These are phyloP conservation scores for Nepenthes alata DNA, from an alignment of 179 eudicot genomes.

Conservation along the genomic window DNA sequence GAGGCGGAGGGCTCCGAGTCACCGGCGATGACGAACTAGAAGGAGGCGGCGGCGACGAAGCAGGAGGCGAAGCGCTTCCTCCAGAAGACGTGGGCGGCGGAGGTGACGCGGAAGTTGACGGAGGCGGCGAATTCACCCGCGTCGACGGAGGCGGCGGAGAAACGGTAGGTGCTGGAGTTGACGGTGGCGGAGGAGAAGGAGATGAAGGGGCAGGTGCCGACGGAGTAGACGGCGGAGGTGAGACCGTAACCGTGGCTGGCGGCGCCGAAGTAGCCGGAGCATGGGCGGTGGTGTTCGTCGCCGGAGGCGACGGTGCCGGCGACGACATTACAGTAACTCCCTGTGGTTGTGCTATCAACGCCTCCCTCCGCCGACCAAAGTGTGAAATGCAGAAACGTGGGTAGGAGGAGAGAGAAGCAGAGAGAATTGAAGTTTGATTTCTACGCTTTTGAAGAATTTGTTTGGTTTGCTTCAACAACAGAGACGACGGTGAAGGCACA, in stretches of 20 bases:
- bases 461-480: no score
- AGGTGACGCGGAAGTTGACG: constrained; percentile 3
- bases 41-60: background rate
- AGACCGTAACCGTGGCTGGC: constrained; percentile 1
- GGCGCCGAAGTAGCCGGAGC: constrained; percentile 15
- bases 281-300: no score
- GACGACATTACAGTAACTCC: no score
- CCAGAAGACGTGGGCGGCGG: constrained; percentile 11
- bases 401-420: no score
- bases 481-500: no score
- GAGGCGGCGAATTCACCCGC: background rate
- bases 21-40: constrained; percentile 2
- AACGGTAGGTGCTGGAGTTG: constrained; percentile 6
- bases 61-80: constrained; percentile 10
- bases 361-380: no score
- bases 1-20: constrained; percentile 3
- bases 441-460: no score
- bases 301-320: no score
- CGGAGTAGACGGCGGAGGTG: constrained; percentile 1
- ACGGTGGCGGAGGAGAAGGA: constrained; percentile 7
- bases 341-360: no score
- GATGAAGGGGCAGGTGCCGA: constrained; percentile 6
- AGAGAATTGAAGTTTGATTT: no score
- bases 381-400: no score
- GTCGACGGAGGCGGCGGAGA: constrained; percentile 6